These are phyloP conservation scores for Monosporascus sp. DNA, from an alignment of 2,329 filamentous ascomycete species.

Conservation along the genomic window DNA sequence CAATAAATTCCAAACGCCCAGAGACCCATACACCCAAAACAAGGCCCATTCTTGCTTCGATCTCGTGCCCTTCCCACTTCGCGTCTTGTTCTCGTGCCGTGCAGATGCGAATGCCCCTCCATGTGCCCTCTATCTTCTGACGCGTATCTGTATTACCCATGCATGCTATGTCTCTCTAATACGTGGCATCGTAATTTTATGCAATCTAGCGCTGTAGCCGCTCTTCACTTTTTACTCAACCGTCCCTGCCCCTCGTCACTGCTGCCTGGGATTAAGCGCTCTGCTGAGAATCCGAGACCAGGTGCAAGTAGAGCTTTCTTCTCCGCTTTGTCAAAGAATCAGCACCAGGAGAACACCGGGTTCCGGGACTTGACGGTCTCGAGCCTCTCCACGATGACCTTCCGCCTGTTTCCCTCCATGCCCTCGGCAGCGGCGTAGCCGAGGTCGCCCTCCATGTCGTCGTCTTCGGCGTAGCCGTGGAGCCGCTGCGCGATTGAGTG, in stretches of 20 bases:
- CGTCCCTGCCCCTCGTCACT: neutral
- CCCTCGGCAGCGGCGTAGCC: slow-evolving; percentile 92
- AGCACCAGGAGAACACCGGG: slow-evolving; percentile 98
- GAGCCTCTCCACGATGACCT: slow-evolving; percentile 93
- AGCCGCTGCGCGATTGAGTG: slow-evolving; percentile 50
- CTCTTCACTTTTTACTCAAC: neutral
- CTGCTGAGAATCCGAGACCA: neutral
- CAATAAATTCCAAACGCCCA: neutral
- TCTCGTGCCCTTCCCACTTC: neutral
- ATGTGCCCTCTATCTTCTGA: neutral
- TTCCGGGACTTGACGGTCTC: slow-evolving; percentile 95
- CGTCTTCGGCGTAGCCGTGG: slow-evolving; percentile 47
- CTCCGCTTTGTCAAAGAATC: slow-evolving; percentile 18
- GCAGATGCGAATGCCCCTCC: neutral
- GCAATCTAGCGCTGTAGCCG: neutral
- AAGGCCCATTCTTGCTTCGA: neutral
- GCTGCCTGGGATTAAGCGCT: neutral
- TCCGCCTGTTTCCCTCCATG: slow-evolving; percentile 84
- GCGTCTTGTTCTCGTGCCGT: neutral
- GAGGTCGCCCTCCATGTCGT: slow-evolving; percentile 83
- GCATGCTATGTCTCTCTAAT: neutral
- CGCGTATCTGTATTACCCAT: neutral
- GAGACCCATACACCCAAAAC: neutral
- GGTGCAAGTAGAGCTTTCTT: no score
- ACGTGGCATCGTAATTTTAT: neutral